Conservation (phyloP, 345 rosid genomes). For the Carallia brachiata region DNA sequence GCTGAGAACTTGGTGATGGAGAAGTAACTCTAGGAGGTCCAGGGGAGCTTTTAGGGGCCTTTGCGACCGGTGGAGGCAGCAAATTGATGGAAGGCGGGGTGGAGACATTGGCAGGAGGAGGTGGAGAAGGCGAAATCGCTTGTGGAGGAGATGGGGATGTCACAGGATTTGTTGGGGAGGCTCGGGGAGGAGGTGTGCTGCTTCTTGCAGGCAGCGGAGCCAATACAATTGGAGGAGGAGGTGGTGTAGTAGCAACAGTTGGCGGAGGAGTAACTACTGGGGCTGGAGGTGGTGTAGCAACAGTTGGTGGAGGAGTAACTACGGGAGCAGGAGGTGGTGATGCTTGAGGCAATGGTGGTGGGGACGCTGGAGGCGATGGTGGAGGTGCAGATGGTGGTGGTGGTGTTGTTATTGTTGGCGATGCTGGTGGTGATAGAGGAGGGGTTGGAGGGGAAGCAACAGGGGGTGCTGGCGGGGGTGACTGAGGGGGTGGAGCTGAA, state of each 20-base stretch:
- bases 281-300: slow-evolving; percentile 37
- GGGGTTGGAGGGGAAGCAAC: slow-evolving; percentile 31
- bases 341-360: slow-evolving; percentile 29
- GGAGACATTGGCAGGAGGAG: slow-evolving; percentile 27
- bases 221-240: slow-evolving; percentile 44
- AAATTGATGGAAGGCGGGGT: slow-evolving; percentile 33
- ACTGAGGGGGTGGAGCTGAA: slow-evolving; percentile 34
- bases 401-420: slow-evolving; percentile 22
- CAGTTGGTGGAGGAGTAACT: slow-evolving; percentile 23
- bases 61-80: slow-evolving; percentile 44
- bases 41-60: slow-evolving; percentile 41
- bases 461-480: slow-evolving; percentile 49
- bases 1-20: slow-evolving; percentile 32
- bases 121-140: slow-evolving; percentile 37
- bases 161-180: slow-evolving; percentile 44
- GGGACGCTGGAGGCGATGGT: slow-evolving; percentile 34
- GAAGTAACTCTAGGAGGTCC: slow-evolving; percentile 33
- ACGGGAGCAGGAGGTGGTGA: slow-evolving; percentile 44
- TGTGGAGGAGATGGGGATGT: slow-evolving; percentile 58
- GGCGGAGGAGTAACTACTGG: slow-evolving; percentile 30
- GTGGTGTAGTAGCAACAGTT: slow-evolving; percentile 19
- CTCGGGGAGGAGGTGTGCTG: slow-evolving; percentile 49
- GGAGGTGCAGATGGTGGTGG: slow-evolving; percentile 44
- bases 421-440: slow-evolving; percentile 13
- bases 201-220: slow-evolving; percentile 45